Evolutionary conservation across 2,329 filamentous ascomycete genomes (phyloP), one percentile per base, ranked within the genome.

Genomic region (Sporothrix globosa): DNA sequence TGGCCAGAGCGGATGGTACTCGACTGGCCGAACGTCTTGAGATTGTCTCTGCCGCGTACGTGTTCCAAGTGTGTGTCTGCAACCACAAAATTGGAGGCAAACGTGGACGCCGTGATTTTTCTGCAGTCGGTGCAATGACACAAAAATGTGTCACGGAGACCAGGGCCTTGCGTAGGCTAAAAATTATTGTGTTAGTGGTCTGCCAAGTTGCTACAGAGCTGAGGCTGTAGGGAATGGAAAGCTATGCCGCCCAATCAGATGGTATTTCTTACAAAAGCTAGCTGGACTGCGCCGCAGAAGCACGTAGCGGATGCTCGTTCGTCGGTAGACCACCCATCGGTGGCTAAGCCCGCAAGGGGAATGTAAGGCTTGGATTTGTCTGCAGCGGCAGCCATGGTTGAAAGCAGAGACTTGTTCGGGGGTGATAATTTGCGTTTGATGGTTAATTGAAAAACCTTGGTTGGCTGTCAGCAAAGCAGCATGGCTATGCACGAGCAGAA

Each of bases 71-170:
- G 71, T 0, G 76, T 74, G 75, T 87, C 81, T 13, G 75, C 72
- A 53, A 88, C 77, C 71, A 81, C 81, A 75, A 90, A 87, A 78
- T 87, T 88, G 68, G 85, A 84, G 2, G 86, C 84, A 77, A 87
- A 88, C 84, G 88, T 87, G 0, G 86, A 87, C 0, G 87, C 86
- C 0, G 86, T 89, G 72, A 90, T 81, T 74, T 90, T 90, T 75
- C 81, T 86, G 77, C 87, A 90, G 78, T 90, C 87, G 46, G 79
- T 76, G 76, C 87, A 90, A 79, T 90, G 81, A 78, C 87, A 90
- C 74, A 89, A 74, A 75, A 89, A 88, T 5, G 80, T 83, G 71
- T 79, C 77, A 21, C 85, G 72, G 0, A 88, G 76, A 11, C 81
- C 83, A 0, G 81, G 80, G 0, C 77, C 81, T 72, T 82, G 73